Percentiles rank a stretch among this genome's conserved stretches.
Conservation (phyloP, 1,284 basidiomycete species). For the Trichosporon sp. region DNA sequence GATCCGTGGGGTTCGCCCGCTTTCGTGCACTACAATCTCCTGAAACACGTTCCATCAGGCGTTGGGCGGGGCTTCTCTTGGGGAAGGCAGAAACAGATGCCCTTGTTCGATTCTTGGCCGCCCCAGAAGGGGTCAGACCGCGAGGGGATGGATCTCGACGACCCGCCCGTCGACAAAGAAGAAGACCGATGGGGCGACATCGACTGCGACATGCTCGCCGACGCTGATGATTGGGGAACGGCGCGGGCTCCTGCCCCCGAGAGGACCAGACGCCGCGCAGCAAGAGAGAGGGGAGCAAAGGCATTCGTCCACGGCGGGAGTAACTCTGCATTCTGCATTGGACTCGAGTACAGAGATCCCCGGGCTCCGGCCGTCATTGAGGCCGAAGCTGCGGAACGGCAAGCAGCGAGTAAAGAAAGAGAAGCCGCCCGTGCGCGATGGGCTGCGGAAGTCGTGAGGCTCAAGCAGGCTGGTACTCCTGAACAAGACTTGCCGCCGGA, state of each 20-base stretch:
- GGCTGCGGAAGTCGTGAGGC: slow-evolving; percentile 13
- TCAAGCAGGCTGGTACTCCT: slow-evolving; percentile 18
- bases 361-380: slow-evolving; percentile 26
- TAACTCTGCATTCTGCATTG: slow-evolving; percentile 33
- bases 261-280: slow-evolving; percentile 41
- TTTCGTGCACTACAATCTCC: slow-evolving; percentile 51
- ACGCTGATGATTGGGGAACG: slow-evolving; percentile 45
- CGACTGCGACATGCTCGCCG: slow-evolving; percentile 51
- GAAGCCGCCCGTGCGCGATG: slow-evolving; percentile 7
- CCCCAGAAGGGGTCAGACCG: slow-evolving; percentile 30
- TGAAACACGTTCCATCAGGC: slow-evolving; percentile 50
- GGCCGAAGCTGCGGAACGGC: slow-evolving; percentile 14
- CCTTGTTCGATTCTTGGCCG: slow-evolving; percentile 38
- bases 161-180: slow-evolving; percentile 19
- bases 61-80: slow-evolving; percentile 45
- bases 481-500: slow-evolving; percentile 7
- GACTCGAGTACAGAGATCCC: slow-evolving; percentile 39
- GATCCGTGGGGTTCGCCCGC: slow-evolving; percentile 47
- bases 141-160: slow-evolving; percentile 27
- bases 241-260: slow-evolving; percentile 40
- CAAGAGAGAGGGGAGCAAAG: slow-evolving; percentile 44
- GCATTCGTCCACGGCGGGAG: slow-evolving; percentile 43
- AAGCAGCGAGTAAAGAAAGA: neutral
- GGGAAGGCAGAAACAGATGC: slow-evolving; percentile 47
- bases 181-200: slow-evolving; percentile 42